phyloP scores from a whole-genome alignment of 352 stramenopile genomes.

The Phytophthora tubulina region DNA sequence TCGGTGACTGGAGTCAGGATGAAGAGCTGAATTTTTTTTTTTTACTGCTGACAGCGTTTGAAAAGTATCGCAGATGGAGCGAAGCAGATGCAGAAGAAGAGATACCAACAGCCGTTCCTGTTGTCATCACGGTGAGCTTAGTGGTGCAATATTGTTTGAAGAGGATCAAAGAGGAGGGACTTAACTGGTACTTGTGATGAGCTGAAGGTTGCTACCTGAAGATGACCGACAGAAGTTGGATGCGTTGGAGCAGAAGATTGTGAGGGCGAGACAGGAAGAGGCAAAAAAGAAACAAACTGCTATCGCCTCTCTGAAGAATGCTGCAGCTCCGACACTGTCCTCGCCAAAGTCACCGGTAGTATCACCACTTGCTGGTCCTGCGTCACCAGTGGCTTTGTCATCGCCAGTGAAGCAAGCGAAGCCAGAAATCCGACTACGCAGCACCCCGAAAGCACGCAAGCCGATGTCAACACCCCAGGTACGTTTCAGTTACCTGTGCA shows the following conservation, averaged over 20 bases:
- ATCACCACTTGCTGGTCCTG: constrained; percentile 8
- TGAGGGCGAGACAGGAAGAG: constrained; percentile 35
- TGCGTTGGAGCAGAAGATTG: constrained; percentile 58
- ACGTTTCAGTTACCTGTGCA: neutral
- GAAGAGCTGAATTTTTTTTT: neutral
- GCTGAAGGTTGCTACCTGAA: constrained; percentile 66
- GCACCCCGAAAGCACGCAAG: constrained; percentile 23
- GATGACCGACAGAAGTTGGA: constrained; percentile 61
- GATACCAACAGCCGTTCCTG: constrained; percentile 73
- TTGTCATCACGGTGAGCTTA: constrained; percentile 58
- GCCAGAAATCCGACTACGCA: constrained; percentile 22
- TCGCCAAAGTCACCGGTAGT: constrained; percentile 22
- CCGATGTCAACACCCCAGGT: constrained; percentile 14
- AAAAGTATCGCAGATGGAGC: constrained; percentile 67
- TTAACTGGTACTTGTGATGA: no score
- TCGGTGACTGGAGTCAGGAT: neutral
- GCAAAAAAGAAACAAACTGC: constrained; percentile 33
- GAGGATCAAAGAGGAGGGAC: neutral
- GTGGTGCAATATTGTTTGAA: no score
- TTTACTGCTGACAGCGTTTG: constrained; percentile 50
- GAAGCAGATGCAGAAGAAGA: constrained; percentile 82
- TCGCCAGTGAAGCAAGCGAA: constrained; percentile 24
- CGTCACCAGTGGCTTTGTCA: constrained; percentile 2
- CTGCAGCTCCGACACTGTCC: neutral
- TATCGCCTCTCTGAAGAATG: constrained; percentile 13